Percentiles rank a stretch among this genome's conserved stretches.
These are phyloP conservation scores for Aquanectria penicillioides DNA, from an alignment of 2,329 filamentous ascomycete species.

Conservation along the genomic window DNA sequence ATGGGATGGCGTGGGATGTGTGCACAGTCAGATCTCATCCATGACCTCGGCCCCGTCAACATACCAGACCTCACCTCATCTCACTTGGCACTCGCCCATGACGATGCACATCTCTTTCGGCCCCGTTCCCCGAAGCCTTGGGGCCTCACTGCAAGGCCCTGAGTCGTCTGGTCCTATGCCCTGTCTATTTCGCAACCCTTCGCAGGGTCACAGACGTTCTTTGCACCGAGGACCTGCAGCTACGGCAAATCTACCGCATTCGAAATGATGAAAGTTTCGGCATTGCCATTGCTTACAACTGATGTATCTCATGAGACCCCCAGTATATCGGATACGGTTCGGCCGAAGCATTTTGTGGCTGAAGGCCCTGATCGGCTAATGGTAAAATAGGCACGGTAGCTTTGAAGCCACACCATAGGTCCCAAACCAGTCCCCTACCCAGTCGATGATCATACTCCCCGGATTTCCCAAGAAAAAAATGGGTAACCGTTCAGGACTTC, in stretches of 20 bases:
- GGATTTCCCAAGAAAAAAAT: background rate
- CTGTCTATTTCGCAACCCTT: no score
- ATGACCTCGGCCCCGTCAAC: constrained; percentile 11
- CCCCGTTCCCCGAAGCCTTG: constrained; percentile 18
- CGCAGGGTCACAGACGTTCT: no score
- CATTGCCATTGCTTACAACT: background rate
- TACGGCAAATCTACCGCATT: background rate
- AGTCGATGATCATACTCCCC: constrained; percentile 11
- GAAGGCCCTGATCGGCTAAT: no score
- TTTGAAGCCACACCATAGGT: constrained; percentile 9
- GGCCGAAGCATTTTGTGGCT: no score
- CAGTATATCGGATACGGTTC: no score
- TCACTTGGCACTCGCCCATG: constrained; percentile 25
- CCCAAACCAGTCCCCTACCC: constrained; percentile 1
- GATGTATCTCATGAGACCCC: no score
- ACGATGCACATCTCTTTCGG: constrained; percentile 9
- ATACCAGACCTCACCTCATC: constrained; percentile 30
- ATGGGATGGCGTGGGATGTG: constrained; percentile 17
- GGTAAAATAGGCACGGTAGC: no score
- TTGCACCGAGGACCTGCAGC: background rate
- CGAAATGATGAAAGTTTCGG: background rate
- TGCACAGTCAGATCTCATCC: constrained; percentile 26
- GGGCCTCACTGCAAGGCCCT: constrained; percentile 4
- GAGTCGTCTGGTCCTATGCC: constrained; percentile 10
- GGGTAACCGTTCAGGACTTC: background rate